Evolutionary conservation across 768 basidiomycete species (phyloP).

Genomic region (Candolleomyces efflorescens): DNA sequence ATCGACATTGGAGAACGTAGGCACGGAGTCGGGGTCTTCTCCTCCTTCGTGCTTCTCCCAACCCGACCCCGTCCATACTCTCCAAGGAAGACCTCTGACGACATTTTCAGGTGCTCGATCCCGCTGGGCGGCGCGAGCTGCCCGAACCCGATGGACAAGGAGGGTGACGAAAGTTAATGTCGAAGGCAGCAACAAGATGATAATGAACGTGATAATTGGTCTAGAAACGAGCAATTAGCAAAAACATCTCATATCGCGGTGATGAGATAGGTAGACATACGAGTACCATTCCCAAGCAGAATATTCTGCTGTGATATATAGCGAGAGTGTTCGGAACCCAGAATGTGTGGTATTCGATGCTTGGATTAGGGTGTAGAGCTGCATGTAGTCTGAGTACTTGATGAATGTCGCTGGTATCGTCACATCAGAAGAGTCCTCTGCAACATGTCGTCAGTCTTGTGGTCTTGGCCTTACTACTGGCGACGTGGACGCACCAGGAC

Average conservation of each 20-base stretch:
- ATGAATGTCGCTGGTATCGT: slow-evolving; percentile 85
- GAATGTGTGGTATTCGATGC: slow-evolving; percentile 77
- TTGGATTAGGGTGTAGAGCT: slow-evolving; percentile 64
- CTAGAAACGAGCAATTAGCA: slow-evolving; percentile 30
- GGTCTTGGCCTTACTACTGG: neutral
- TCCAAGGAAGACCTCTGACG: slow-evolving; percentile 75
- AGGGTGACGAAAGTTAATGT: slow-evolving; percentile 86
- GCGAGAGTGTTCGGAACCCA: slow-evolving; percentile 68
- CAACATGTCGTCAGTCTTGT: slow-evolving; percentile 6
- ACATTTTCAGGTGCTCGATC: slow-evolving; percentile 82
- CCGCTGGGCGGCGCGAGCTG: slow-evolving; percentile 74
- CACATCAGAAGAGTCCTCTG: slow-evolving; percentile 85
- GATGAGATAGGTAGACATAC: slow-evolving; percentile 39
- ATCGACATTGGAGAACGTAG: slow-evolving; percentile 25
- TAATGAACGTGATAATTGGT: slow-evolving; percentile 80
- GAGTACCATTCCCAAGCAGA: slow-evolving; percentile 93
- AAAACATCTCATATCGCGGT: slow-evolving; percentile 2
- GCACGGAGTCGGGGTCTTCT: slow-evolving; percentile 24
- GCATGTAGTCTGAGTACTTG: slow-evolving; percentile 73
- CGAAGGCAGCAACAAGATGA: slow-evolving; percentile 88
- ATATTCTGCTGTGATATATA: slow-evolving; percentile 74
- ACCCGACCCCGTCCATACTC: slow-evolving; percentile 76
- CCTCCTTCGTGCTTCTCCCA: slow-evolving; percentile 71
- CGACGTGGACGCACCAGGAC: slow-evolving; percentile 58
- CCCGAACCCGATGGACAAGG: slow-evolving; percentile 83